Evolutionary conservation across 73 alveolate genomes (phyloP).

Genomic region (Paramecium sonneborni): DNA sequence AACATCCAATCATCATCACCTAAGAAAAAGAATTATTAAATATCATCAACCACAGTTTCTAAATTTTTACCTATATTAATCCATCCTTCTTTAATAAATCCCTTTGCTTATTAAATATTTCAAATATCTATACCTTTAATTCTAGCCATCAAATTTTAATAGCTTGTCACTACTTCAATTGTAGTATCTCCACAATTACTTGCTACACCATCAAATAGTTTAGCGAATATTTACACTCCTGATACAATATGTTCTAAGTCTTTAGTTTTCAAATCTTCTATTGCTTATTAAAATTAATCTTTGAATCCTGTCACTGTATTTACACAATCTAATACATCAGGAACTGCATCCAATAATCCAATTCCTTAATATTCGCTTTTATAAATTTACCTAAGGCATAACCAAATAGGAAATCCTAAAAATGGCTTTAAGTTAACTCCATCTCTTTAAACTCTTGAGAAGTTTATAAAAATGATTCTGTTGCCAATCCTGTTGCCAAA

Average conservation of each 20-base stretch:
- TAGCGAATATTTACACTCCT: neutral
- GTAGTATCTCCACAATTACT: constrained; percentile 2
- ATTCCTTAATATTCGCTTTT: neutral
- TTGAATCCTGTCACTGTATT: neutral
- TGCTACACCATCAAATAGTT: constrained; percentile 1
- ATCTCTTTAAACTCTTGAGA: neutral
- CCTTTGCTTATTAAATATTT: neutral
- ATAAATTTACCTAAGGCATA: neutral
- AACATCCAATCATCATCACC: constrained; percentile 24
- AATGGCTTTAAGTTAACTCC: neutral
- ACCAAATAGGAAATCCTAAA: neutral
- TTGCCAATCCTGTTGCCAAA: neutral
- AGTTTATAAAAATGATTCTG: neutral
- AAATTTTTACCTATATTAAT: neutral
- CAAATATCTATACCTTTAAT: neutral
- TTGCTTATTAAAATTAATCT: neutral
- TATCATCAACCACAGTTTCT: neutral
- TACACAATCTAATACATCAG: neutral
- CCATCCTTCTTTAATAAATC: neutral
- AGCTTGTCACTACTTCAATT: neutral
- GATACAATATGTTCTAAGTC: neutral
- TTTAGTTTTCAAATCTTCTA: neutral
- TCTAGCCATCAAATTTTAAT: neutral
- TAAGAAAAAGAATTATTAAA: neutral
- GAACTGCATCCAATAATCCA: neutral